phyloP scores from a whole-genome alignment of 768 basidiomycete genomes.

The Holtermanniella nyarrowii region DNA sequence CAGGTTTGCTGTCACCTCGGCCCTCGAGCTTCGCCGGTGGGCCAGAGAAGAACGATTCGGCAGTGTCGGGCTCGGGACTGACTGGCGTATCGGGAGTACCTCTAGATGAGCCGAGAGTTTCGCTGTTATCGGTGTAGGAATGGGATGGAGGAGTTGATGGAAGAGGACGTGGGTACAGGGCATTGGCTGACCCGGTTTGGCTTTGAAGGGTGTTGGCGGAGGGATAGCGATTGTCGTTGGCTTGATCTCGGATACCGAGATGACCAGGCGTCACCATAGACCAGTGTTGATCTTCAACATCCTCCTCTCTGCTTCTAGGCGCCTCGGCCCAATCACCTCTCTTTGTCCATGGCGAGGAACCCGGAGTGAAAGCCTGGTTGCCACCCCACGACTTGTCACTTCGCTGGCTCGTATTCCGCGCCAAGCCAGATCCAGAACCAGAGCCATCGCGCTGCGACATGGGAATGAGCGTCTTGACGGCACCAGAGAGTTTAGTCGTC shows the following conservation, averaged over 20 bases:
- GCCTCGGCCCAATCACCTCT: constrained; percentile 3
- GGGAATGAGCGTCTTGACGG: constrained; percentile 19
- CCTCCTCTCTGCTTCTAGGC: background rate
- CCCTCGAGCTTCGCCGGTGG: background rate
- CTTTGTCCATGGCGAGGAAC: constrained; percentile 2
- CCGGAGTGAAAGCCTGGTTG: constrained; percentile 8
- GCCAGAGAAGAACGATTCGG: background rate
- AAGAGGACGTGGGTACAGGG: background rate
- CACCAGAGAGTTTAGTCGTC: constrained; percentile 22
- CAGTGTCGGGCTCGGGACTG: constrained; percentile 3
- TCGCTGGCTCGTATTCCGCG: constrained; percentile 9
- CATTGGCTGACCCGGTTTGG: background rate
- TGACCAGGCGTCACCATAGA: constrained; percentile 8
- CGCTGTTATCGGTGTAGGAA: no score
- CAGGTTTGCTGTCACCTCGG: background rate
- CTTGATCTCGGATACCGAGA: constrained; percentile 5
- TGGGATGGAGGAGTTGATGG: no score
- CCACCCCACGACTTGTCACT: constrained; percentile 22
- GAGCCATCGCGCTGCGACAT: constrained; percentile 11
- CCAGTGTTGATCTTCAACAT: constrained; percentile 4
- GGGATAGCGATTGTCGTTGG: background rate
- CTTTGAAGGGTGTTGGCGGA: background rate
- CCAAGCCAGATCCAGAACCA: constrained; percentile 15
- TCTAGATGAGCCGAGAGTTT: constrained; percentile 1
- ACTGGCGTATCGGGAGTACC: constrained; percentile 8